A percentile compares a stretch with the other conserved stretches of the same genome.
phyloP scores from a whole-genome alignment of 257 asterid genomes.

The Galeopsis tetrahit region DNA sequence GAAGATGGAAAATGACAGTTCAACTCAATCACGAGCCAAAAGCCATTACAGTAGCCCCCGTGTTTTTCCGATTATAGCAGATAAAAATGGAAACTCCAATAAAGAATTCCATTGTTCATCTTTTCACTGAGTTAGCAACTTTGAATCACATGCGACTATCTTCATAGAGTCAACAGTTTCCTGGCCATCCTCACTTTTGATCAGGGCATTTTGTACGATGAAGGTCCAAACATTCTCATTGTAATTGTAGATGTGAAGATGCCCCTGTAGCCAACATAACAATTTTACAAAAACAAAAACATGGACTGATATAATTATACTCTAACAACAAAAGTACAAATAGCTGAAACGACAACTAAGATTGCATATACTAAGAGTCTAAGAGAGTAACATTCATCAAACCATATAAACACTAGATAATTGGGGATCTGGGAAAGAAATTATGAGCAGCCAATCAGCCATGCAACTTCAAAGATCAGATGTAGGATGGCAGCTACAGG shows the following conservation, averaged over 20 bases:
- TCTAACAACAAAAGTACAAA: not conserved
- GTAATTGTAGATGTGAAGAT: constrained; percentile 94
- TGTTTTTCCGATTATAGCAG: constrained; percentile 20
- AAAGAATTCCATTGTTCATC: not conserved
- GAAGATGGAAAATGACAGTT: not conserved
- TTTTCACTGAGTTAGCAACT: constrained; percentile 73
- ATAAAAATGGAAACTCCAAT: constrained; percentile 20
- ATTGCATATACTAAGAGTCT: not conserved
- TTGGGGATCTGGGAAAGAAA: not conserved
- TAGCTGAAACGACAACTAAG: not conserved
- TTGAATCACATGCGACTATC: constrained; percentile 92
- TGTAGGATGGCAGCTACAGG: constrained; percentile 4
- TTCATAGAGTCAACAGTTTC: constrained; percentile 70
- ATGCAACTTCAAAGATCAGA: not conserved
- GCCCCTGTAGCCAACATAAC: constrained; percentile 60
- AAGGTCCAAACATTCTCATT: constrained; percentile 97
- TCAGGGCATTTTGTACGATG: constrained; percentile 80
- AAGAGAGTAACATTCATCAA: constrained; percentile 8
- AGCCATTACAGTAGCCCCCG: constrained; percentile 1
- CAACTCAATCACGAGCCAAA: not conserved
- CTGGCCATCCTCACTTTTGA: constrained; percentile 80
- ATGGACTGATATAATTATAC: not conserved
- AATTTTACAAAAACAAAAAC: constrained; percentile 6
- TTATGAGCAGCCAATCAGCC: not conserved
- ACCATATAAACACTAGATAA: not conserved